phyloP scores from a whole-genome alignment of 768 basidiomycete species.

The Collybiopsis confluens region DNA sequence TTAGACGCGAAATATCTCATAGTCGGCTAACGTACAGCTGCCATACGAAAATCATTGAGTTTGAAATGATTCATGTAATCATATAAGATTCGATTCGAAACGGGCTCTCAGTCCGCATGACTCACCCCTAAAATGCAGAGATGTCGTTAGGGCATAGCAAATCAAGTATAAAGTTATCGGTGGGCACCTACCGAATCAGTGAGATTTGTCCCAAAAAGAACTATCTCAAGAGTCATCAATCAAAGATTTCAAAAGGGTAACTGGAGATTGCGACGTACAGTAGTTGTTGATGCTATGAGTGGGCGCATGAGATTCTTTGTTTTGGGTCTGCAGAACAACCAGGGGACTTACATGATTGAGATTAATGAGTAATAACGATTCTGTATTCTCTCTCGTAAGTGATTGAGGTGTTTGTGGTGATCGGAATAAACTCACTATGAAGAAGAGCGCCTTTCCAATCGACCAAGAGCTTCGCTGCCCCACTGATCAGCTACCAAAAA shows the following conservation, averaged over 20 bases:
- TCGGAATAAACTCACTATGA: slow-evolving; percentile 34
- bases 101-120: neutral
- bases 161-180: neutral
- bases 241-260: neutral
- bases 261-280: slow-evolving; percentile 25
- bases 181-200: slow-evolving; percentile 29
- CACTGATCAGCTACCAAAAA: neutral
- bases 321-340: too few relatives aligned
- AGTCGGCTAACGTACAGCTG: neutral
- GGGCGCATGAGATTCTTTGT: neutral
- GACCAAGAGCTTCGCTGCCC: slow-evolving; percentile 49
- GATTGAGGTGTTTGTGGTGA: neutral
- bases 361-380: slow-evolving; percentile 57
- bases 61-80: too few relatives aligned
- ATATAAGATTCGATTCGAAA: neutral
- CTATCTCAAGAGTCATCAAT: too few relatives aligned
- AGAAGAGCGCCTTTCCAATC: slow-evolving; percentile 48
- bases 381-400: slow-evolving; percentile 21
- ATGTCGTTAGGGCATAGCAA: too few relatives aligned
- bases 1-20: neutral
- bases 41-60: neutral
- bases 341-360: slow-evolving; percentile 48
- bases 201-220: neutral
- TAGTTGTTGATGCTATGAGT: slow-evolving; percentile 47
- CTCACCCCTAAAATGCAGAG: neutral